Evolutionary conservation across 2,329 filamentous ascomycete species (phyloP).

Genomic region (Trichoderma oligosporum): DNA sequence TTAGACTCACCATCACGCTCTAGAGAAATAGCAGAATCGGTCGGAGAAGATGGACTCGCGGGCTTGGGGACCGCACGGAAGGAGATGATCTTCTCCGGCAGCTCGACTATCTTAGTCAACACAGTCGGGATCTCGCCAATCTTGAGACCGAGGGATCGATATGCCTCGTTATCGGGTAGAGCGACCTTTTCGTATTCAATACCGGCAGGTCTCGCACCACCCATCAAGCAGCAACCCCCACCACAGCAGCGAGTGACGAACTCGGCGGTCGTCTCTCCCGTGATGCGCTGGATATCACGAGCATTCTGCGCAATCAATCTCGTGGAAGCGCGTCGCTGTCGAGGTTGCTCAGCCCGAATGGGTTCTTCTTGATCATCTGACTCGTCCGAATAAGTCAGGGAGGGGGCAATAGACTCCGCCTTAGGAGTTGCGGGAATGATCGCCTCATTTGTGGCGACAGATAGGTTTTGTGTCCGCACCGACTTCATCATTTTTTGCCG

Average conservation of each 20-base stretch:
- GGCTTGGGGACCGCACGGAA: slow-evolving; percentile 55
- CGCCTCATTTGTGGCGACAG: slow-evolving; percentile 35
- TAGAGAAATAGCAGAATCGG: slow-evolving; percentile 49
- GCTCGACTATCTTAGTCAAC: slow-evolving; percentile 65
- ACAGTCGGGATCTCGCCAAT: slow-evolving; percentile 70
- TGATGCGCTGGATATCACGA: slow-evolving; percentile 60
- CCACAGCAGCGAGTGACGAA: slow-evolving; percentile 62
- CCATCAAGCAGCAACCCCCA: slow-evolving; percentile 59
- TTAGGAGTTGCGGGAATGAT: slow-evolving; percentile 44
- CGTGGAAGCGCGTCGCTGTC: slow-evolving; percentile 64
- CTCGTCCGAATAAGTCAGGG: slow-evolving; percentile 60
- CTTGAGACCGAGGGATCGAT: slow-evolving; percentile 71
- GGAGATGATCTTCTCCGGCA: slow-evolving; percentile 73
- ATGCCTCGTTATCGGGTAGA: slow-evolving; percentile 79
- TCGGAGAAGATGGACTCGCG: slow-evolving; percentile 37
- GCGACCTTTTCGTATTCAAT: slow-evolving; percentile 51
- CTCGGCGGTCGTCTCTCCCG: slow-evolving; percentile 59
- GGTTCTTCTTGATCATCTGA: slow-evolving; percentile 57
- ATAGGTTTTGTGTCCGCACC: slow-evolving; percentile 13
- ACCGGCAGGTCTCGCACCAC: slow-evolving; percentile 41
- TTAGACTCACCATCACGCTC: slow-evolving; percentile 29
- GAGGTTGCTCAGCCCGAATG: slow-evolving; percentile 42
- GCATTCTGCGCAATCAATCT: slow-evolving; percentile 62
- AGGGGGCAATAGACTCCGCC: slow-evolving; percentile 53
- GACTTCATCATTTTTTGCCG: slow-evolving; percentile 14